These are phyloP conservation scores for Canavalia ensiformis DNA, from an alignment of 306 rosid species.

Conservation along the genomic window DNA sequence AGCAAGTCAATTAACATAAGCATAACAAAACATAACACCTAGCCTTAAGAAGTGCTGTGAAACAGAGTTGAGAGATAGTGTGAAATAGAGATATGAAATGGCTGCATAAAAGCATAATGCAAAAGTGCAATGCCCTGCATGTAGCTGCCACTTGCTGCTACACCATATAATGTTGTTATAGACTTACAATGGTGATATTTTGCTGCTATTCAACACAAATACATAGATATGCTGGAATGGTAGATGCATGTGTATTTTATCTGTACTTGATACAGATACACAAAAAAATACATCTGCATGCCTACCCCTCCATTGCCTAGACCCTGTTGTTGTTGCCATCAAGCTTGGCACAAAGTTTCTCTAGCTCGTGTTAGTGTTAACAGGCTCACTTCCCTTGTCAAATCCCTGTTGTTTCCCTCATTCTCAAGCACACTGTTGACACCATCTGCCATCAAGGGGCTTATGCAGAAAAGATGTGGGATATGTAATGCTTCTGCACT, in stretches of 20 bases:
- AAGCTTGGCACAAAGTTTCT: neutral
- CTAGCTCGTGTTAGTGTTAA: neutral
- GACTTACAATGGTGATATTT: neutral
- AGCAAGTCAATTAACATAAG: neutral
- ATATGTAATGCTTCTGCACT: neutral
- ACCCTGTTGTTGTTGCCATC: neutral
- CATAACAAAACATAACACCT: neutral
- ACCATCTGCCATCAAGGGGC: neutral
- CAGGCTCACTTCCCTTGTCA: neutral
- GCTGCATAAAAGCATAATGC: neutral
- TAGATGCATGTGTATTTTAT: neutral
- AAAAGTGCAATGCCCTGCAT: neutral
- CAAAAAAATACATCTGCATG: neutral
- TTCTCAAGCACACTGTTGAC: neutral
- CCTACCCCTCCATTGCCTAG: neutral
- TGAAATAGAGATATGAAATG: neutral
- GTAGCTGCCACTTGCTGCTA: constrained; percentile 3
- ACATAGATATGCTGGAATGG: neutral
- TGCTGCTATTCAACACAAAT: neutral
- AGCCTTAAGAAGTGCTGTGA: neutral
- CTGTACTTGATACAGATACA: neutral
- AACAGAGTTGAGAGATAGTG: neutral
- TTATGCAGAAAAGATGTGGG: neutral
- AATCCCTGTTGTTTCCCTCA: neutral
- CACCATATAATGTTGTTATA: neutral